Conservation (phyloP, 2,329 filamentous ascomycete genomes). For the Aspergillus calidoustus region DNA sequence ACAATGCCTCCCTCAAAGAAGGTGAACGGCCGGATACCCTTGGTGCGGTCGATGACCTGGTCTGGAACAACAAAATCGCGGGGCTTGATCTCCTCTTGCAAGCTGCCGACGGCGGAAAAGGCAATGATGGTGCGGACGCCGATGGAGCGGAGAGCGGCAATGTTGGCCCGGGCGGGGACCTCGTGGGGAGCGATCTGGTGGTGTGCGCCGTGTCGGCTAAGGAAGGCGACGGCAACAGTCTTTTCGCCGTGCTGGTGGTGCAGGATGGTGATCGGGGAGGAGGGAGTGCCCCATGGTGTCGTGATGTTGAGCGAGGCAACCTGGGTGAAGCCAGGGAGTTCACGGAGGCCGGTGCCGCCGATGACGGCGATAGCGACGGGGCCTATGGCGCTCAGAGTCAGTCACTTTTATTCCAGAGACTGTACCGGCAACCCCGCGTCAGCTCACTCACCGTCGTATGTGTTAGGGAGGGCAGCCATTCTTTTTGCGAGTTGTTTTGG, state of each 20-base stretch:
- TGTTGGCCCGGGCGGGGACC: slow-evolving; percentile 93
- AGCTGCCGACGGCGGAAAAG: slow-evolving; percentile 90
- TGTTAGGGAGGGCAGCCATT: slow-evolving; percentile 61
- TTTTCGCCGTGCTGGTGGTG: slow-evolving; percentile 74
- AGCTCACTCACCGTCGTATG: slow-evolving; percentile 65
- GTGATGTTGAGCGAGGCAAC: slow-evolving; percentile 75
- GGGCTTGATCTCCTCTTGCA: slow-evolving; percentile 91
- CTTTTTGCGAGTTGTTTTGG: slow-evolving; percentile 38
- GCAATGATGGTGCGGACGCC: slow-evolving; percentile 91
- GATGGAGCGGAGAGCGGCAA: slow-evolving; percentile 90
- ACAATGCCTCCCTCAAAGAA: slow-evolving; percentile 87
- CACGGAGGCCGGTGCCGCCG: slow-evolving; percentile 88
- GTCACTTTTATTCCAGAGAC: neutral
- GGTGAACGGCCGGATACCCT: slow-evolving; percentile 90
- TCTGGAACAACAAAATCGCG: slow-evolving; percentile 96
- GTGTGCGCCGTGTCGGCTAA: slow-evolving; percentile 86
- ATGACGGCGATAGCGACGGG: slow-evolving; percentile 85
- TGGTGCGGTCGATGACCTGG: slow-evolving; percentile 96
- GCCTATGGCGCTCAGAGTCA: slow-evolving; percentile 29
- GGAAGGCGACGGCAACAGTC: slow-evolving; percentile 76
- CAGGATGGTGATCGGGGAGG: slow-evolving; percentile 80
- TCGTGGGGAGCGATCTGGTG: slow-evolving; percentile 93
- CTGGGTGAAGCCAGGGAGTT: slow-evolving; percentile 83
- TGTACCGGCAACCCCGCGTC: neutral
- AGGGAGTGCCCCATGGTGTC: slow-evolving; percentile 88